These are phyloP conservation scores for Wickerhamiella alocasiicola DNA, from an alignment of 805 yeast species.

Conservation along the genomic window DNA sequence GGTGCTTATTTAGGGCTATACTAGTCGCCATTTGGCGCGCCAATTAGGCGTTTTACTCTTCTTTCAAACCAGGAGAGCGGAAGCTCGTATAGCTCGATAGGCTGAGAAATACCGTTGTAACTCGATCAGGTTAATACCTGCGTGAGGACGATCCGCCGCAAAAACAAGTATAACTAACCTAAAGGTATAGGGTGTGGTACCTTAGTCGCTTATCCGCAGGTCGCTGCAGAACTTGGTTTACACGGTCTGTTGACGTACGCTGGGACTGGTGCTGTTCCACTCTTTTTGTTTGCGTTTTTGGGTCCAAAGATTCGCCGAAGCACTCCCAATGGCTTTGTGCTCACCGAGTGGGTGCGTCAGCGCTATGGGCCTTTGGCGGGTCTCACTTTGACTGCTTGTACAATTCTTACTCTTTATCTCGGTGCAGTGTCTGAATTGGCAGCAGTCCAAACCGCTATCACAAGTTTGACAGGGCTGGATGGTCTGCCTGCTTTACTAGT, in stretches of 20 bases:
- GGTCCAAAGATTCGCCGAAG: slow-evolving; percentile 69
- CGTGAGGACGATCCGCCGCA: slow-evolving; percentile 48
- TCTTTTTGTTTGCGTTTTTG: slow-evolving; percentile 64
- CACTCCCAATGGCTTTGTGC: slow-evolving; percentile 82
- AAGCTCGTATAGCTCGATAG: too few relatives aligned
- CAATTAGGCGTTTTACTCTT: too few relatives aligned
- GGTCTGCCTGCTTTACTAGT: slow-evolving; percentile 74
- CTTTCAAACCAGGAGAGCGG: background rate
- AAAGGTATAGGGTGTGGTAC: slow-evolving; percentile 83
- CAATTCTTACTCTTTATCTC: slow-evolving; percentile 71
- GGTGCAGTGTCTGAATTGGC: slow-evolving; percentile 81
- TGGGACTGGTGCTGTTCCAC: slow-evolving; percentile 68
- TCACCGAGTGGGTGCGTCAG: slow-evolving; percentile 88
- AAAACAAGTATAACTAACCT: slow-evolving; percentile 10
- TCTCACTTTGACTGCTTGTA: slow-evolving; percentile 64
- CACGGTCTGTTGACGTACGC: slow-evolving; percentile 80
- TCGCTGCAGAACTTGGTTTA: slow-evolving; percentile 74
- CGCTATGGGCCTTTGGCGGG: slow-evolving; percentile 66
- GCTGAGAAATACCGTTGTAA: slow-evolving; percentile 68
- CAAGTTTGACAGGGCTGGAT: slow-evolving; percentile 62
- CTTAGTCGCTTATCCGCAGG: slow-evolving; percentile 71
- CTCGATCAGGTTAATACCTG: slow-evolving; percentile 77
- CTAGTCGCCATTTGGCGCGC: too few relatives aligned
- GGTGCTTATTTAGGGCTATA: slow-evolving; percentile 23
- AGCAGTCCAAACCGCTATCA: slow-evolving; percentile 65